Percentiles rank a stretch among this genome's conserved stretches.
These are phyloP conservation scores for Yamadazyma sp. DNA, from an alignment of 1,139 yeast genomes.

Conservation along the genomic window DNA sequence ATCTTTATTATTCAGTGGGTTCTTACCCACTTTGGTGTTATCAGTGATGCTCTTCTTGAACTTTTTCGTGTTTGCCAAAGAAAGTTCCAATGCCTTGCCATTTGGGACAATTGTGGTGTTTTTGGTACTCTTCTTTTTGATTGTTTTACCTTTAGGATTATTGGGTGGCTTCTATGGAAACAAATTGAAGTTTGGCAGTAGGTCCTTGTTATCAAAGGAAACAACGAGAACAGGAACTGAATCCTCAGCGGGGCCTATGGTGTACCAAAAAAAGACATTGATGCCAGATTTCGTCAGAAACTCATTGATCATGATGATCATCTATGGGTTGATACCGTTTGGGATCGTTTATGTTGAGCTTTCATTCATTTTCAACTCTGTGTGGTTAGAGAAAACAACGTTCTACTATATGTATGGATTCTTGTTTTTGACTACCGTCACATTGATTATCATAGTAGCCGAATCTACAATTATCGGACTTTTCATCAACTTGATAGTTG, in stretches of 20 bases:
- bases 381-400: slow-evolving; percentile 79
- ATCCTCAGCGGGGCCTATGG: background rate
- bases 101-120: slow-evolving; percentile 68
- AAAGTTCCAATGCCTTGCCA: slow-evolving; percentile 76
- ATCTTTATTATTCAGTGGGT: slow-evolving; percentile 58
- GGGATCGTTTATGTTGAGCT: slow-evolving; percentile 80
- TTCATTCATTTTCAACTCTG: slow-evolving; percentile 68
- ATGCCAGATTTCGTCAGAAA: slow-evolving; percentile 18
- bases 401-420: slow-evolving; percentile 82
- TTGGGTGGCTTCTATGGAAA: slow-evolving; percentile 69
- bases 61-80: slow-evolving; percentile 72
- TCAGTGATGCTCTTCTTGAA: slow-evolving; percentile 57
- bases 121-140: slow-evolving; percentile 54
- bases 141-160: slow-evolving; percentile 73
- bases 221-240: slow-evolving; percentile 5
- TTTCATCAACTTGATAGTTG: slow-evolving; percentile 57
- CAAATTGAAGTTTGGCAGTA: slow-evolving; percentile 24
- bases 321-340: slow-evolving; percentile 75
- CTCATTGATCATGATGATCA: slow-evolving; percentile 18
- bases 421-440: slow-evolving; percentile 58
- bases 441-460: slow-evolving; percentile 61
- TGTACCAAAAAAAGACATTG: slow-evolving; percentile 9
- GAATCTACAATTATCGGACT: slow-evolving; percentile 77
- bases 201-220: slow-evolving; percentile 13
- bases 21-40: slow-evolving; percentile 59